Base-by-base conservation (phyloP, 225 moss, liverwort and hornwort species). In the Takakia lepidozioides region DNA sequence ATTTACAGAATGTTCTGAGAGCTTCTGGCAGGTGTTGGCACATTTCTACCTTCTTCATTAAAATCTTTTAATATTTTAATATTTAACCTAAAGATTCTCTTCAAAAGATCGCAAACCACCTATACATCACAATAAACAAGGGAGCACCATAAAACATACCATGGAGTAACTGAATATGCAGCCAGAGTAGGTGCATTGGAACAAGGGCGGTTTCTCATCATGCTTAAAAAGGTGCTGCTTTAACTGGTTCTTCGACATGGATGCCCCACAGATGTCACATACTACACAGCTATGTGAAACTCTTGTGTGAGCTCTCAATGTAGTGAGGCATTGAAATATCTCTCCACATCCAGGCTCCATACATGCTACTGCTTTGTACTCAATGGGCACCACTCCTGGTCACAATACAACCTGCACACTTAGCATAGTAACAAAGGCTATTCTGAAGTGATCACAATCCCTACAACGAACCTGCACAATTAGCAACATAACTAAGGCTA, bases 281-380 rank as follows among this genome's bases (percentile, higher is more conserved):
- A 35, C 41, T 6, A 43, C 54, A 38, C 10, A 64, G 40, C 54
- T 18, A 43, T 68, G 72, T 4, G 57, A 64, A 47, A 17, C 41
- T 24, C 43, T 61, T 3, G 32, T 48, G 27, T 68, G 72, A 10
- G 14, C 48, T 25, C 18, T 48, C 11, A 67, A 48, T 38, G 56
- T 29, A 32, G 28, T 9, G 22, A 46, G 25, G 13, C 27, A 45
- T 14, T 39, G 38, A 10, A 72, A 72, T 8, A 45, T 2, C 15
- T 65, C 60, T 45, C 61, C 65, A 43, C 72, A 78, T 10, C 58
- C 61, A 27, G 27, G 61, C 43, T 74, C 68, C 69, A 69, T 49
- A 18, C 74, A 74, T 8, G 46, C 35, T 16, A 54, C 63, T 54
- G 32, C 11, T 11, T 6, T 32, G 32, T 32, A 7, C 32, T 32